Conservation (phyloP, 2,329 filamentous ascomycete genomes). For the Colletotrichum theobromicola region DNA sequence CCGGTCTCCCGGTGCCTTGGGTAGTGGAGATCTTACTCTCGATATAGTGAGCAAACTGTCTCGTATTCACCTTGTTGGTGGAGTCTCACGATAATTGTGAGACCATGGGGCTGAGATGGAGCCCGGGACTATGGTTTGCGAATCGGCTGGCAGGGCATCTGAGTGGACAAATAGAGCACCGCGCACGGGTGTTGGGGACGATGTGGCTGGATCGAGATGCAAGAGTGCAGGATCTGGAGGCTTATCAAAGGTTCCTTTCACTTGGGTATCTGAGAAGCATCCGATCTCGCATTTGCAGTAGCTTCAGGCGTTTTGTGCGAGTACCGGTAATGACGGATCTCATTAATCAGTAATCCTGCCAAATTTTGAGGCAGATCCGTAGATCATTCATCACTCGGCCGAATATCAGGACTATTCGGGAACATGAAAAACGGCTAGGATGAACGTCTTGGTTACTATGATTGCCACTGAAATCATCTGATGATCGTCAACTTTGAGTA, state of each 20-base stretch:
- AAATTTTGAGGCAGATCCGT: neutral
- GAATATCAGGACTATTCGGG: neutral
- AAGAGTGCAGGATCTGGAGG: conserved; percentile 16
- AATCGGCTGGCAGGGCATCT: neutral
- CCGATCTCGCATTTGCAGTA: neutral
- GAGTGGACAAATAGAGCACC: neutral
- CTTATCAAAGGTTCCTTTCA: neutral
- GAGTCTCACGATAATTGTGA: neutral
- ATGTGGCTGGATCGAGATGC: conserved; percentile 16
- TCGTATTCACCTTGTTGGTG: neutral
- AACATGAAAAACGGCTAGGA: neutral
- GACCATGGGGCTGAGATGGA: neutral
- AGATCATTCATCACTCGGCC: neutral
- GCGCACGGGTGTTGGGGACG: neutral
- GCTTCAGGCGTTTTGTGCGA: neutral
- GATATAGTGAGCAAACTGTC: neutral
- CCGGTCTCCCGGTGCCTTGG: neutral
- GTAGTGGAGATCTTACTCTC: neutral
- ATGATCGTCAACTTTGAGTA: neutral
- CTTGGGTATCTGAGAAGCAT: neutral
- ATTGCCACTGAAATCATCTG: neutral
- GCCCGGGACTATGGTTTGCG: neutral
- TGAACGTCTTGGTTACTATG: neutral
- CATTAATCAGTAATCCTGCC: neutral
- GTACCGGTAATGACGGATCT: neutral